Conservation (phyloP, 768 basidiomycete genomes). For the Suillus tomentosus region DNA sequence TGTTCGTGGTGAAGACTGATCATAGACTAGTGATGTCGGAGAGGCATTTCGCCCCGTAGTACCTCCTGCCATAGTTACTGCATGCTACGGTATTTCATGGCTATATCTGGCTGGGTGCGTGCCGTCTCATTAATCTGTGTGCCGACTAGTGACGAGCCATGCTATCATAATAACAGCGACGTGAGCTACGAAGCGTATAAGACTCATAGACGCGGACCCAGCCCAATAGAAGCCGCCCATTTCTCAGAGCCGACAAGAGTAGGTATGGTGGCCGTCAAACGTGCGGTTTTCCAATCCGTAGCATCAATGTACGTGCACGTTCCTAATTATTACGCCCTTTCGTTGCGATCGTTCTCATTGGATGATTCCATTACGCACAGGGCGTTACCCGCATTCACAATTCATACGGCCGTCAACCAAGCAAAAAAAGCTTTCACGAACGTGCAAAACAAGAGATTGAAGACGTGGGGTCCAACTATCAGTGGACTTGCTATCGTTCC, state of each 20-base stretch:
- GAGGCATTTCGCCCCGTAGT: slow-evolving; percentile 84
- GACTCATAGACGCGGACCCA: slow-evolving; percentile 66
- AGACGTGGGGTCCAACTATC: slow-evolving; percentile 74
- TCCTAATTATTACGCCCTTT: slow-evolving; percentile 9
- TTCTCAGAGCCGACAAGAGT: slow-evolving; percentile 72
- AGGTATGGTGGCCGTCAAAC: slow-evolving; percentile 70
- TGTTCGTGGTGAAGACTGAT: slow-evolving; percentile 21
- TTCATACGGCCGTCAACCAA: slow-evolving; percentile 79
- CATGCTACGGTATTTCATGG: slow-evolving; percentile 84
- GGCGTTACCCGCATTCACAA: slow-evolving; percentile 83
- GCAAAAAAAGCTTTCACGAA: slow-evolving; percentile 68
- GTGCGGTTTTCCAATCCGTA: slow-evolving; percentile 78
- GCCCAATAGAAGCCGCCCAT: slow-evolving; percentile 63
- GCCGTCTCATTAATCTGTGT: not conserved
- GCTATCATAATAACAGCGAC: slow-evolving; percentile 41
- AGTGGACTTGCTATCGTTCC: slow-evolving; percentile 78
- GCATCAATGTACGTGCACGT: slow-evolving; percentile 69
- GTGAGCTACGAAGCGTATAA: slow-evolving; percentile 84
- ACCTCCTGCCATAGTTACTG: slow-evolving; percentile 67
- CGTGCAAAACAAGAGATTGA: slow-evolving; percentile 56
- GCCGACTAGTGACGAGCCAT: not conserved
- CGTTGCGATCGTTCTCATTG: slow-evolving; percentile 5
- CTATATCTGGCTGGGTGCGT: slow-evolving; percentile 68
- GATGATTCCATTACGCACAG: slow-evolving; percentile 36
- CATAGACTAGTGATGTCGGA: slow-evolving; percentile 77